Evolutionary conservation across 306 rosid species (phyloP).

Genomic region (Dryas drummondii): DNA sequence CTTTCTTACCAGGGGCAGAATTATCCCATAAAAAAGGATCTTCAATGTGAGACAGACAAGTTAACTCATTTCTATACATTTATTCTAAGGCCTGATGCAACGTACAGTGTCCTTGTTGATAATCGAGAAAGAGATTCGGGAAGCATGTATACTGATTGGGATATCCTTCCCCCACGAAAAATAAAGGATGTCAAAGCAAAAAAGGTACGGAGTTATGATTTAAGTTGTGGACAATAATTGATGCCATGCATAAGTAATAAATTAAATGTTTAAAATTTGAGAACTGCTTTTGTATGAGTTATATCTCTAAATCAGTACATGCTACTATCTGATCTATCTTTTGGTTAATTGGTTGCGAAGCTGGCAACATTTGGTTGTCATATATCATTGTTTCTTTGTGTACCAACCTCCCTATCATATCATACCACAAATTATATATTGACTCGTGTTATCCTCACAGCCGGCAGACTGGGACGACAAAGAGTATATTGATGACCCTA

Average conservation of each 20-base stretch:
- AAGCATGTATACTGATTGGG: constrained; percentile 89
- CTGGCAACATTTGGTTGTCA: too few relatives aligned
- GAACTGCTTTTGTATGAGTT: neutral
- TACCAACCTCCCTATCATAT: constrained; percentile 12
- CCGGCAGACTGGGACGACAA: constrained; percentile 88
- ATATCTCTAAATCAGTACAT: neutral
- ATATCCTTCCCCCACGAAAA: constrained; percentile 84
- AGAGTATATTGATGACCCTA: constrained; percentile 68
- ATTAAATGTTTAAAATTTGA: neutral
- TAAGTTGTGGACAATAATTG: neutral
- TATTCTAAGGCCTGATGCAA: constrained; percentile 88
- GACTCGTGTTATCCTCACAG: constrained; percentile 36
- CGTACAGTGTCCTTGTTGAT: constrained; percentile 78
- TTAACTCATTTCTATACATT: constrained; percentile 94
- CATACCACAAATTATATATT: constrained; percentile 3
- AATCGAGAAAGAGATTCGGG: constrained; percentile 91
- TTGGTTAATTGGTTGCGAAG: too few relatives aligned
- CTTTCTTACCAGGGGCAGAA: constrained; percentile 95
- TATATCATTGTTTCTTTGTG: constrained; percentile 12
- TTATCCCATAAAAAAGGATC: constrained; percentile 85
- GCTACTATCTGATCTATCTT: neutral
- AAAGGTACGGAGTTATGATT: constrained; percentile 18
- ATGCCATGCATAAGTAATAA: neutral
- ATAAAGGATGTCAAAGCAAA: constrained; percentile 68
- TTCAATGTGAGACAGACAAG: constrained; percentile 91